These are phyloP conservation scores for Amaranthus cruentus DNA, from an alignment of 148 eudicot genomes.

Conservation along the genomic window DNA sequence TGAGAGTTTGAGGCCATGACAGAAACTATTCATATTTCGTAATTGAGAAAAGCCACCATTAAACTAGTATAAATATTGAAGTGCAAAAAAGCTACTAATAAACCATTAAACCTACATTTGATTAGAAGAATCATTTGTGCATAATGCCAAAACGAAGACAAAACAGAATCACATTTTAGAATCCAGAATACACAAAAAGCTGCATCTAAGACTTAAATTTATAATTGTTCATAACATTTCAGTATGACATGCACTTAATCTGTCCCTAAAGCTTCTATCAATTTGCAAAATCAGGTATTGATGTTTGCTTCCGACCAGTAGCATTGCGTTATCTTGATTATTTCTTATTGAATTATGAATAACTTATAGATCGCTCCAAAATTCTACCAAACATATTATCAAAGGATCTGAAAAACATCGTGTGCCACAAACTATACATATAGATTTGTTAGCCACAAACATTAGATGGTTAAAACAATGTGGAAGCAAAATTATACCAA, in stretches of 20 bases:
- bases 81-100: not conserved
- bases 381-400: no score
- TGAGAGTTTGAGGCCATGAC: constrained; percentile 23
- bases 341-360: not conserved
- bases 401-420: not conserved
- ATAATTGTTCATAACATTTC: not conserved
- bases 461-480: not conserved
- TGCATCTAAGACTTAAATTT: not conserved
- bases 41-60: constrained; percentile 8
- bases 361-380: no score
- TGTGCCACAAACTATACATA: not conserved
- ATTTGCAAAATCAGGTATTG: not conserved
- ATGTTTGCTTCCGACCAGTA: not conserved
- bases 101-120: not conserved
- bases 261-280: not conserved
- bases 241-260: not conserved
- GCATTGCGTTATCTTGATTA: not conserved
- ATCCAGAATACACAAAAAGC: no score
- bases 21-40: constrained; percentile 3
- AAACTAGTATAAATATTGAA: constrained; percentile 3
- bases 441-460: not conserved
- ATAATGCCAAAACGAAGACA: constrained; percentile 6
- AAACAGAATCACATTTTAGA: not conserved
- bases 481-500: not conserved
- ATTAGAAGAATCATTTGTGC: not conserved